These are phyloP conservation scores for Erysiphe neolycopersici DNA, from an alignment of 2,329 filamentous ascomycete species.

Conservation along the genomic window DNA sequence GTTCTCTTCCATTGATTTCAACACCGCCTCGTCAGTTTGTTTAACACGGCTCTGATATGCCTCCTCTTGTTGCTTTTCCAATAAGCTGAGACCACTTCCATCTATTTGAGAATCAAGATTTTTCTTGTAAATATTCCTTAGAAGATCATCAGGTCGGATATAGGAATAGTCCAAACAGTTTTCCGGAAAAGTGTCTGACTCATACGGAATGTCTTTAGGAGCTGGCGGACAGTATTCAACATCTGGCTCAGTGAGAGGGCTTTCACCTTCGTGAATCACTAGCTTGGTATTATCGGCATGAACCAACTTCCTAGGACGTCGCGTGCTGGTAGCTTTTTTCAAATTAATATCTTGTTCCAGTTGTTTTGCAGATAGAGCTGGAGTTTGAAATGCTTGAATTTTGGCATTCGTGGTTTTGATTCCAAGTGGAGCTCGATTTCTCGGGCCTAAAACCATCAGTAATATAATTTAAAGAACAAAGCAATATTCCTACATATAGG, in stretches of 20 bases:
- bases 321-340: constrained; percentile 26
- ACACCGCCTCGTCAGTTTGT: constrained; percentile 38
- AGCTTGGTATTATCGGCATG: constrained; percentile 30
- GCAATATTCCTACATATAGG: constrained; percentile 39
- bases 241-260: constrained; percentile 33
- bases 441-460: constrained; percentile 16
- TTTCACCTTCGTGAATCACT: constrained; percentile 30
- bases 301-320: constrained; percentile 29
- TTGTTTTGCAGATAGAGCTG: constrained; percentile 31
- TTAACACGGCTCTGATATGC: constrained; percentile 17
- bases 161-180: constrained; percentile 28
- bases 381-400: constrained; percentile 37
- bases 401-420: constrained; percentile 96
- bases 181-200: constrained; percentile 40
- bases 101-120: constrained; percentile 33
- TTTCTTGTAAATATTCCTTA: constrained; percentile 33
- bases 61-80: constrained; percentile 32
- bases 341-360: constrained; percentile 36
- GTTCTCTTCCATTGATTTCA: constrained; percentile 34
- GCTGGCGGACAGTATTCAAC: constrained; percentile 75
- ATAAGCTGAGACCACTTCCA: constrained; percentile 35
- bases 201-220: constrained; percentile 35
- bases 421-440: constrained; percentile 56
- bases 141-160: constrained; percentile 28
- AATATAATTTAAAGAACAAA: not conserved